Evolutionary conservation across 2,329 filamentous ascomycete genomes (phyloP).

Genomic region (Cercospora sp.): DNA sequence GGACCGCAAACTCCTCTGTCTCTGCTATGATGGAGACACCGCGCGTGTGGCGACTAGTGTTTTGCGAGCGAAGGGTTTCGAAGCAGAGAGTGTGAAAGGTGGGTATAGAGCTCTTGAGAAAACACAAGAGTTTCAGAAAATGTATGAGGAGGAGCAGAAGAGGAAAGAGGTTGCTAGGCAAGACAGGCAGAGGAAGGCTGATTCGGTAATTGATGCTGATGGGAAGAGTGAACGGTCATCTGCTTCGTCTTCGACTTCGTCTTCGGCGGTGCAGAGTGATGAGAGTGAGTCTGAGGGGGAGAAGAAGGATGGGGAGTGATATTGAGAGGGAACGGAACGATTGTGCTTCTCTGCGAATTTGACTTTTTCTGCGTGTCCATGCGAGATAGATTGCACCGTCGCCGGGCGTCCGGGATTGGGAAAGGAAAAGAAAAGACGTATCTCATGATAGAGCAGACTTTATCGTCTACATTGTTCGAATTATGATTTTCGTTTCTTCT

Average conservation of each 20-base stretch:
- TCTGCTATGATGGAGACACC: slow-evolving; percentile 58
- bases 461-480: background rate
- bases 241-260: background rate
- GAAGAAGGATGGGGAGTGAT: background rate
- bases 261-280: background rate
- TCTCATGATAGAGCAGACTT: background rate
- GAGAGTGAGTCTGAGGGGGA: background rate
- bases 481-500: background rate
- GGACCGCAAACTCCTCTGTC: slow-evolving; percentile 46
- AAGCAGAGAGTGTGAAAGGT: slow-evolving; percentile 19
- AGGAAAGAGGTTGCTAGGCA: background rate
- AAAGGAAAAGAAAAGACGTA: background rate
- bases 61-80: slow-evolving; percentile 50
- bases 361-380: background rate
- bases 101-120: slow-evolving; percentile 3
- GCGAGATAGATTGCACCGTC: background rate
- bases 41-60: slow-evolving; percentile 57
- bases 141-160: background rate
- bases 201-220: slow-evolving; percentile 11
- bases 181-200: background rate
- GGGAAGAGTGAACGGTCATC: slow-evolving; percentile 2
- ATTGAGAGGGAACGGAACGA: background rate
- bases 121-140: background rate
- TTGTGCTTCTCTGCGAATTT: no score
- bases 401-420: background rate